phyloP scores from a whole-genome alignment of 164 flowering plant genomes.

The Aristolochia californica region DNA sequence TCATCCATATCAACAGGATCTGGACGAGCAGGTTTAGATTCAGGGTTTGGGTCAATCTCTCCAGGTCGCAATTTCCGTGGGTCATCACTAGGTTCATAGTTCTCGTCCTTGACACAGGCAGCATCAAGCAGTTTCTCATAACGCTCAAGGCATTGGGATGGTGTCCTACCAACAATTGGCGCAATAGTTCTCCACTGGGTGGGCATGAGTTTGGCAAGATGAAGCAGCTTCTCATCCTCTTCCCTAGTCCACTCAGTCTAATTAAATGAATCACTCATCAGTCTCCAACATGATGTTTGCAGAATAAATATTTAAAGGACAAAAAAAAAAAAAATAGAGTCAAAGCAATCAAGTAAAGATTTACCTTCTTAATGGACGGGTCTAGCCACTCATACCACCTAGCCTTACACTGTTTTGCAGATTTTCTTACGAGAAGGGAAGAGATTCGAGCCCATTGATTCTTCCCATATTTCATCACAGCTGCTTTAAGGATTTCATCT shows the following conservation, averaged over 20 bases:
- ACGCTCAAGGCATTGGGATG: slow-evolving; percentile 94
- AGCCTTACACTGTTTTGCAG: slow-evolving; percentile 96
- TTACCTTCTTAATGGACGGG: slow-evolving; percentile 92
- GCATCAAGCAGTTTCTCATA: slow-evolving; percentile 97
- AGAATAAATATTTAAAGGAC: not conserved
- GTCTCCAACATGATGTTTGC: not conserved
- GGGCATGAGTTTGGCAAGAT: slow-evolving; percentile 97
- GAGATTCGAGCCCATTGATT: slow-evolving; percentile 98
- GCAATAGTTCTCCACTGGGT: slow-evolving; percentile 98
- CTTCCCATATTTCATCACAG: slow-evolving; percentile 97
- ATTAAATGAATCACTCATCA: slow-evolving; percentile 1
- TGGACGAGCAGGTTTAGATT: slow-evolving; percentile 97
- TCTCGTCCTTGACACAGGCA: slow-evolving; percentile 91
- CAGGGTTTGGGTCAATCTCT: slow-evolving; percentile 96
- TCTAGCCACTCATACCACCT: slow-evolving; percentile 99
- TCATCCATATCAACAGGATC: slow-evolving; percentile 99
- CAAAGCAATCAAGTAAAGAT: not conserved
- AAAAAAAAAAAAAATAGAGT: not conserved
- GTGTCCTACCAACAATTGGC: slow-evolving; percentile 88
- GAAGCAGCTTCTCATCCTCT: slow-evolving; percentile 94
- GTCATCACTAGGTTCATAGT: slow-evolving; percentile 85
- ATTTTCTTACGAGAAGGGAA: slow-evolving; percentile 82
- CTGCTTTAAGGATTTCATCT: slow-evolving; percentile 93
- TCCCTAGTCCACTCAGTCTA: slow-evolving; percentile 99
- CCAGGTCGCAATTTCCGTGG: slow-evolving; percentile 94